A percentile compares a stretch with the other conserved stretches of the same genome.
Conservation (phyloP, 176 grass and related monocot species). For the Rhynchospora tenuis region DNA sequence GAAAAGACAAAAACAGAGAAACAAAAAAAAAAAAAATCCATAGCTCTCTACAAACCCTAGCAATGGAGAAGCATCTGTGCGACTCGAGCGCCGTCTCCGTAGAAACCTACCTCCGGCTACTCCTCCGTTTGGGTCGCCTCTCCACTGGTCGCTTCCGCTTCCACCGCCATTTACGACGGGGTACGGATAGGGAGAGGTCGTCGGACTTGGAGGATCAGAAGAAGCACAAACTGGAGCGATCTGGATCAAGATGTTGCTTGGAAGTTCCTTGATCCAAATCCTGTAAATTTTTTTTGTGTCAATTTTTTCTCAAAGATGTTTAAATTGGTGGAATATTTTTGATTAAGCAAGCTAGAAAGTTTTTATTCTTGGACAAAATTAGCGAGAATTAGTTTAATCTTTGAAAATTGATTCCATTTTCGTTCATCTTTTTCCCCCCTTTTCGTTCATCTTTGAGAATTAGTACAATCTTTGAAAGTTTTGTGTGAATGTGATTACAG, state of each 20-base stretch:
- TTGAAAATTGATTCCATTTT: no score
- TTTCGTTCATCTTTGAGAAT: no score
- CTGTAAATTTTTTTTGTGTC: background rate
- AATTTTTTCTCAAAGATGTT: background rate
- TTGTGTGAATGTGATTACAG: no score
- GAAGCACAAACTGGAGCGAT: conserved; percentile 65
- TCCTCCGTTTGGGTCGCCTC: conserved; percentile 11
- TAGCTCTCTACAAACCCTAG: conserved; percentile 53
- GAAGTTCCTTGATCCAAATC: conserved; percentile 27
- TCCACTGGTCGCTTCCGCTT: conserved; percentile 34
- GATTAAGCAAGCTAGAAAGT: background rate
- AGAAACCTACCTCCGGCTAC: conserved; percentile 58
- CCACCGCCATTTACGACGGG: background rate
- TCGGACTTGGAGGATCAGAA: conserved; percentile 84
- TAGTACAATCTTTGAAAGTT: no score
- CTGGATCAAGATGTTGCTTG: conserved; percentile 76
- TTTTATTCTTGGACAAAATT: background rate
- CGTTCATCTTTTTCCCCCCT: no score
- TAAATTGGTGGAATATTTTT: background rate
- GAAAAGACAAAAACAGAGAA: no score
- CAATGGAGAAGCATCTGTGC: conserved; percentile 94
- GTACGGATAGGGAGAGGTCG: conserved; percentile 48
- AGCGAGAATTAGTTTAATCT: background rate
- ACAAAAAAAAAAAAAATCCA: no score
- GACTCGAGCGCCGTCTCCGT: conserved; percentile 62